phyloP scores from a whole-genome alignment of 768 basidiomycete species.

The Mrakia frigida region DNA sequence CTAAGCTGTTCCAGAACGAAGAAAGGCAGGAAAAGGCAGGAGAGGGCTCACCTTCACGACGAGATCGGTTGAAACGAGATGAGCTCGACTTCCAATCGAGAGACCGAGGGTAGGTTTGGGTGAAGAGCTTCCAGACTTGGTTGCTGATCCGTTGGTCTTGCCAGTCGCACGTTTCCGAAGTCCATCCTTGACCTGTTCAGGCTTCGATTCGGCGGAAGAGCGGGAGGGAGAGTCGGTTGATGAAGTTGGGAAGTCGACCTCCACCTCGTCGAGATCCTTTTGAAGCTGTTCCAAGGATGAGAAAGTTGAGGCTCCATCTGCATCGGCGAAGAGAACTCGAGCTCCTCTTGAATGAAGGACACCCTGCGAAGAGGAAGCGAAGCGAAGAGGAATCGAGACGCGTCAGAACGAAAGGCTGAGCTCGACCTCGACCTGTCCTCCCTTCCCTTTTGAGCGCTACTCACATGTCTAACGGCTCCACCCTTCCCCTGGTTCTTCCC shows the following conservation, averaged over 20 bases:
- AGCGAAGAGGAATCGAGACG: neutral
- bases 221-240: neutral
- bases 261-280: slow-evolving; percentile 62
- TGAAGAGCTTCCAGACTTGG: slow-evolving; percentile 25
- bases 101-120: slow-evolving; percentile 52
- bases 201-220: neutral
- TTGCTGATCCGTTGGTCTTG: neutral
- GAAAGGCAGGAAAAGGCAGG: neutral
- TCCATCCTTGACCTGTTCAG: neutral
- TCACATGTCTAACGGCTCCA: slow-evolving; percentile 74
- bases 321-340: slow-evolving; percentile 83
- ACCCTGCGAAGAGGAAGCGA: slow-evolving; percentile 47
- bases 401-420: neutral
- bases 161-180: neutral
- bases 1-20: neutral
- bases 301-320: slow-evolving; percentile 87
- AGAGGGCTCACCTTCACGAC: slow-evolving; percentile 71
- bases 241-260: slow-evolving; percentile 35
- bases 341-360: slow-evolving; percentile 74
- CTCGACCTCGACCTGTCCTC: neutral
- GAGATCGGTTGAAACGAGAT: slow-evolving; percentile 83
- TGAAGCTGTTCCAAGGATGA: slow-evolving; percentile 76
- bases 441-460: slow-evolving; percentile 18
- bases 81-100: slow-evolving; percentile 79
- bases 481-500: slow-evolving; percentile 84